Evolutionary conservation across 768 basidiomycete species (phyloP).

Genomic region (Mycena kentingensis): DNA sequence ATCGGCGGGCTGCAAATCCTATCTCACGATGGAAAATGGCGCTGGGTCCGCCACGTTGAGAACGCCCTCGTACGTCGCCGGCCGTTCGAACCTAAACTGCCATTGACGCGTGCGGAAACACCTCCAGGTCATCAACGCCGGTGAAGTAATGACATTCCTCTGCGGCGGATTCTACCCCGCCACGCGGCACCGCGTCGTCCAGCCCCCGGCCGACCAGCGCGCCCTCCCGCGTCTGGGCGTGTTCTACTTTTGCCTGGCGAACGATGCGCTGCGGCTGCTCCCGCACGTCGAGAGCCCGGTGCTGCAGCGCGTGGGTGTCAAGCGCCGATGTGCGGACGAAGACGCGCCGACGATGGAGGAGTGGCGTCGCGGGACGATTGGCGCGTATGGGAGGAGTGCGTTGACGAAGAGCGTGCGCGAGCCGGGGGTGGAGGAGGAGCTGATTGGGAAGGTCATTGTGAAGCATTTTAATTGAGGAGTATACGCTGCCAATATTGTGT

Average conservation of each 20-base stretch:
- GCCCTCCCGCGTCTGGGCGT: constrained; percentile 45
- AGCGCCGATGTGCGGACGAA: constrained; percentile 34
- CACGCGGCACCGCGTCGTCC: constrained; percentile 49
- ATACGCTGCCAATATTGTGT: too few relatives aligned
- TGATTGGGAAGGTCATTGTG: constrained; percentile 46
- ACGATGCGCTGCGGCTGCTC: constrained; percentile 45
- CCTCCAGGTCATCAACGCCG: constrained; percentile 45
- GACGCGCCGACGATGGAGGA: constrained; percentile 44
- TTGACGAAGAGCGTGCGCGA: constrained; percentile 33
- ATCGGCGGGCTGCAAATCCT: constrained; percentile 49
- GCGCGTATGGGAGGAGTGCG: constrained; percentile 42
- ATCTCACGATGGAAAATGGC: constrained; percentile 42
- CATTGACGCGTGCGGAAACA: not conserved
- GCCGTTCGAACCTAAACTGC: not conserved
- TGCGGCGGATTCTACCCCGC: constrained; percentile 51
- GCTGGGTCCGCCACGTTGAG: constrained; percentile 48
- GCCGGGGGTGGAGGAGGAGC: constrained; percentile 47
- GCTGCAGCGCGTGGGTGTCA: constrained; percentile 39
- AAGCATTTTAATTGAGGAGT: constrained; percentile 48
- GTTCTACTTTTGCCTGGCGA: constrained; percentile 48
- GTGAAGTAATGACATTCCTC: constrained; percentile 50
- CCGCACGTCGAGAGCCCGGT: constrained; percentile 46
- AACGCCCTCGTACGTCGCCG: constrained; percentile 40
- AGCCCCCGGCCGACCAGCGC: constrained; percentile 50
- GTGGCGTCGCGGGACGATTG: constrained; percentile 43